These are phyloP conservation scores for Scedosporium boydii DNA, from an alignment of 2,329 filamentous ascomycete genomes.

Conservation along the genomic window DNA sequence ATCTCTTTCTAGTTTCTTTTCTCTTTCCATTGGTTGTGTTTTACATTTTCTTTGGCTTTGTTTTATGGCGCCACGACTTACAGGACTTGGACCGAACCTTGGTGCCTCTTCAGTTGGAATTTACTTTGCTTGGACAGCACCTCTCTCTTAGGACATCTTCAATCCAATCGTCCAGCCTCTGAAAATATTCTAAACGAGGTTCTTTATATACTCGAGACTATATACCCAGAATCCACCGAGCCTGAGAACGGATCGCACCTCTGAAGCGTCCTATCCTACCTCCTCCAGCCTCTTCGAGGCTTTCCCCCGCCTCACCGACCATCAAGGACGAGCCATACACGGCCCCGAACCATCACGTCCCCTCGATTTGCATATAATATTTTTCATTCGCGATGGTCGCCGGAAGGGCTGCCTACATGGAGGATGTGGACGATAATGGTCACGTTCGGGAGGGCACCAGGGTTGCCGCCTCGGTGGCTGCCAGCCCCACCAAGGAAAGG, in stretches of 20 bases:
- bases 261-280: not conserved
- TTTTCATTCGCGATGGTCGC: slow-evolving; percentile 4
- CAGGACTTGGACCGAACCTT: not conserved
- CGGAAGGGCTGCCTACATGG: slow-evolving; percentile 9
- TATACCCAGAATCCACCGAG: not conserved
- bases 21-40: not conserved
- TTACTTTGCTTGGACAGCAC: not conserved
- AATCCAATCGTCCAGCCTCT: not conserved
- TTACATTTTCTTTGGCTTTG: not conserved
- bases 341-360: not conserved
- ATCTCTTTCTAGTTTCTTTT: not conserved
- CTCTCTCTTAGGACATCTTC: not conserved
- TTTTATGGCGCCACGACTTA: not conserved
- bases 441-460: slow-evolving; percentile 7
- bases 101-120: not conserved
- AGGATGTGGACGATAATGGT: slow-evolving; percentile 10
- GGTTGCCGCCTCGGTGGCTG: slow-evolving; percentile 10
- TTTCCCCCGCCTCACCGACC: not conserved
- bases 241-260: not conserved
- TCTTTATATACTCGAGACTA: not conserved
- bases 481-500: slow-evolving; percentile 5
- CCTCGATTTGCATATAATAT: not conserved
- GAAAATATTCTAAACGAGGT: not conserved
- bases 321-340: not conserved
- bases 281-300: not conserved